These are phyloP conservation scores for Glycine tomentella DNA, from an alignment of 306 rosid species.

Conservation along the genomic window DNA sequence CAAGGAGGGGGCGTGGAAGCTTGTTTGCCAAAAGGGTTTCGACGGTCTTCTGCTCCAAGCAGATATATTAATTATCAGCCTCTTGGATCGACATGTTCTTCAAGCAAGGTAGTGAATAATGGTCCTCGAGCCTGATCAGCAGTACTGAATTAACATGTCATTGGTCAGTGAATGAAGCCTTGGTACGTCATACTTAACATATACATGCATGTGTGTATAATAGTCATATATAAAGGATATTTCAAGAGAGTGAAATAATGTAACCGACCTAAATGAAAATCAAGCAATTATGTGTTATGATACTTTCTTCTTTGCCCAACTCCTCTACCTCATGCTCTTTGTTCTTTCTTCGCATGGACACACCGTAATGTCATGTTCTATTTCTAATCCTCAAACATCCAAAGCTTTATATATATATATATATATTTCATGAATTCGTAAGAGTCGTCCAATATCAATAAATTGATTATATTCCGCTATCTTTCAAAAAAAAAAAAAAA, in stretches of 20 bases:
- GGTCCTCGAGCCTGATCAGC: slow-evolving; percentile 57
- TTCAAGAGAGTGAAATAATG: background rate
- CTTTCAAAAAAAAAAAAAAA: background rate
- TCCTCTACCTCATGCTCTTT: background rate
- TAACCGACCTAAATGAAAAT: slow-evolving; percentile 16
- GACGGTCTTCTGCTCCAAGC: slow-evolving; percentile 69
- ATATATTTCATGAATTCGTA: background rate
- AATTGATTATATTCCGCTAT: background rate
- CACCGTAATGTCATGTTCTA: background rate
- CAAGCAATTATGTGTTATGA: background rate
- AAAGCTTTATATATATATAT: background rate
- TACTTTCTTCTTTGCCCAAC: background rate
- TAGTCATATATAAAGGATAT: background rate
- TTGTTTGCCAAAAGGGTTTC: slow-evolving; percentile 71
- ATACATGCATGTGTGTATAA: background rate
- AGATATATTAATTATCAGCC: slow-evolving; percentile 62
- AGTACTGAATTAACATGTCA: background rate
- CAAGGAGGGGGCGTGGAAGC: slow-evolving; percentile 47
- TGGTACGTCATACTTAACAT: background rate
- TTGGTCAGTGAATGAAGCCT: background rate
- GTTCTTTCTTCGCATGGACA: background rate
- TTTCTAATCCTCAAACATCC: background rate
- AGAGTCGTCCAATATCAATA: background rate
- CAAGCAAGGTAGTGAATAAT: slow-evolving; percentile 39
- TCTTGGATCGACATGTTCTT: slow-evolving; percentile 60